Evolutionary conservation across 1,284 basidiomycete species (phyloP), one percentile per base, ranked within the genome.

Genomic region (Ustilago trichophora): DNA sequence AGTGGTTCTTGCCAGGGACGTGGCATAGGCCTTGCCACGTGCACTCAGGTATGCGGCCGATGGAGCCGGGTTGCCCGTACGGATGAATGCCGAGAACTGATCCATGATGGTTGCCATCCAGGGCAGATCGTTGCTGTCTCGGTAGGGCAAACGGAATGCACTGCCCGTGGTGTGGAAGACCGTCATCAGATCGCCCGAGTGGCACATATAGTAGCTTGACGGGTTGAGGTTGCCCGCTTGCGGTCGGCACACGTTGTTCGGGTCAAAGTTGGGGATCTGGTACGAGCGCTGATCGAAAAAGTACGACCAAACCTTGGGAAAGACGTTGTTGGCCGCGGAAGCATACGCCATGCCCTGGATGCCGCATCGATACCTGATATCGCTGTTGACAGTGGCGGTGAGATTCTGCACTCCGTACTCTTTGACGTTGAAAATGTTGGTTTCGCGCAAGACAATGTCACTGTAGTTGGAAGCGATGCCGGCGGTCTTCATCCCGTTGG

Each of bases 151-250:
- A 8, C 49, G 27, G 45, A 69, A 69, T 0, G 32, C 66, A 4
- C 16, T 49, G 6, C 66, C 66, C 21, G 36, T 40, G 19, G 59
- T 64, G 38, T 52, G 47, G 55, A 69, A 69, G 40, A 69, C 34
- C 9, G 56, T 46, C 51, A 69, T 51, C 19, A 69, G 37, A 37
- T 69, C 66, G 31, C 66, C 66, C 21, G 66, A 69, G 31, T 69
- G 66, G 27, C 66, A 69, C 54, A 69, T 54, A 55, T 69, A 69
- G 48, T 69, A 69, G 31, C 44, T 45, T n/a, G 51, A 47, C 3
- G 66, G 44, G 15, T 31, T 18, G 18, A 69, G 47, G 26, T 55
- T 59, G 25, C 55, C 65, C 10, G 13, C 13, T 21, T 35, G 16
- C 16, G 66, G 33, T 18, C 36, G 21, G 43, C 66, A 69, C 1